Base-by-base conservation (phyloP, 1,284 basidiomycete species). In the Cystobasidiaceae sp. region DNA sequence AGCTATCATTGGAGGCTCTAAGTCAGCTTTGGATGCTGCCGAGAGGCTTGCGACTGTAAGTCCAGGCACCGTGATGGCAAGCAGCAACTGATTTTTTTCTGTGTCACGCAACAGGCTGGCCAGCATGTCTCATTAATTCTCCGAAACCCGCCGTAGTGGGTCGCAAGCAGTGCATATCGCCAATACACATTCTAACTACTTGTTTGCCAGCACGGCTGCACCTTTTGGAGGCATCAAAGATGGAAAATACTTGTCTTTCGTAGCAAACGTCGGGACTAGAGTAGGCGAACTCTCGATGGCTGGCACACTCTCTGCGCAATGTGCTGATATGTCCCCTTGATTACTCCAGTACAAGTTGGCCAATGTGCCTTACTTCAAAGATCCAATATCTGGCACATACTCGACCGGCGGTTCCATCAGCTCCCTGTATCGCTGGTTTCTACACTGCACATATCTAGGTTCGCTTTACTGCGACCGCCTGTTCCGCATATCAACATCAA, bases 1-100 rank as follows among this genome's bases (percentile, higher is more conserved):
- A 37, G 64, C 68, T 19, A 69, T 71, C 41, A 62, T 71, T 30
- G 70, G 70, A 21, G 70, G 69, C 15, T 69, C 67, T 11, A 71
- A 71, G 44, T 64, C 58, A 48, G 70, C 70, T 4, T 39, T 71
- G 41, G 70, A 71, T 43, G 69, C 69, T 4, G 63, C 70, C 3
- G 70, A 71, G 45, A 49, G 70, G 27, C 65, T 71, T 21, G 62
- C 70, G 6, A 45, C 55, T n/a, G 70, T 59, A 48, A 54, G 43
- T 28, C 44, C 28, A n/a, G n/a, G n/a, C n/a, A n/a, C n/a, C n/a
- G 19, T 4, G 7, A 34, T 39, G 11, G 11, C 37, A 39, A 11
- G 37, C 37, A 39, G 37, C 37, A 11, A 39, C n/a, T 39, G 11
- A 11, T n/a, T 39, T 39, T 39, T 11, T n/a, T 39, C n/a, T 39